Evolutionary conservation across 2,329 filamentous ascomycete species (phyloP).

Genomic region (Cytospora chrysosperma): DNA sequence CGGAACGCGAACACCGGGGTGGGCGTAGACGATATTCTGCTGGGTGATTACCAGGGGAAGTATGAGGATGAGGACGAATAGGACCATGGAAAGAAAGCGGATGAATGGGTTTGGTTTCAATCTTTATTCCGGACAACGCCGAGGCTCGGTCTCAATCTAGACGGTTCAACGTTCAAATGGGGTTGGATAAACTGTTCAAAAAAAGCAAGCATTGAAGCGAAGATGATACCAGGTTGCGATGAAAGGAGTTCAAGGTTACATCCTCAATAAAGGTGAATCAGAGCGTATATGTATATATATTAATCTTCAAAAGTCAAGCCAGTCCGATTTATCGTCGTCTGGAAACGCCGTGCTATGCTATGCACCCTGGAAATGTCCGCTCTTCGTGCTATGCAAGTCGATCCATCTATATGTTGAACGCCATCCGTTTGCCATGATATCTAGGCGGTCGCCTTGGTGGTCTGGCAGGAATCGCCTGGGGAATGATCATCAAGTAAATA

Average conservation of each 20-base stretch:
- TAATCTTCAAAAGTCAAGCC: background rate
- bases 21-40: conserved; percentile 67
- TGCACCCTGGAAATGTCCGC: background rate
- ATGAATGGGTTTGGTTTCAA: background rate
- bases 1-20: conserved; percentile 56
- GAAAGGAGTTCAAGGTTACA: background rate
- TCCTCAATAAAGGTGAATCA: conserved; percentile 3
- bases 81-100: conserved; percentile 5
- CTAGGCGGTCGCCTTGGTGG: background rate
- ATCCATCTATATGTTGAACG: background rate
- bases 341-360: conserved; percentile 13
- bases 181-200: conserved; percentile 9
- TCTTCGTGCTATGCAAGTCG: background rate
- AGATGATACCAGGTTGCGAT: conserved; percentile 22
- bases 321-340: background rate
- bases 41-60: conserved; percentile 70
- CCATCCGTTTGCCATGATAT: background rate
- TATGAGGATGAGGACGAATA: conserved; percentile 55
- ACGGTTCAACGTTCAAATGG: background rate
- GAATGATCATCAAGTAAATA: background rate
- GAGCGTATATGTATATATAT: conserved; percentile 6
- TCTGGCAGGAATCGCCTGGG: background rate
- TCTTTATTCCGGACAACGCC: background rate
- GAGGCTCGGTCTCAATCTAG: background rate
- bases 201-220: conserved; percentile 9